Evolutionary conservation across 2,329 filamentous ascomycete species (phyloP), one percentile per base, ranked within the genome.

Genomic region (Hymenoscyphus linearis): DNA sequence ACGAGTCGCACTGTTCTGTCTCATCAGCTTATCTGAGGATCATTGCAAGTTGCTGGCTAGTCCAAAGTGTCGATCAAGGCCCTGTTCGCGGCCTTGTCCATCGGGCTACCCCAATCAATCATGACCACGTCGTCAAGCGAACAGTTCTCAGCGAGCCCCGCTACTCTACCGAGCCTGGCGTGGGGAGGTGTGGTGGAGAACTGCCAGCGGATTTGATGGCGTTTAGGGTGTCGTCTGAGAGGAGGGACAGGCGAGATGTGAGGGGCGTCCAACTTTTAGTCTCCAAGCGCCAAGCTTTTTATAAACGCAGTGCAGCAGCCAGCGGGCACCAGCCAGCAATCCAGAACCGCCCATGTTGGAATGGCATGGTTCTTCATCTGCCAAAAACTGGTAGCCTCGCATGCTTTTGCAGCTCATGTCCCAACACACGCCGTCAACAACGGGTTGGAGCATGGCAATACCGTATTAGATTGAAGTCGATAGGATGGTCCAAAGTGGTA

Each of bases 31-130:
- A 62, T 64, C 66, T 50, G 47, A 55, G 44, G 59, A 57, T 61
- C 55, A 65, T 65, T 31, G 31, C 31, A 5, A 31, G 2, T 31
- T 31, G 31, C 31, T 31, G 31, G 31, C 31, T 9, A 31, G 31
- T 31, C 31, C 31, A 61, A 57, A 35, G 61, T 59, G 65, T 47
- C 62, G 65, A 67, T 68, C 66, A 57, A 58, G 57, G 50, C 59
- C 64, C 62, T 60, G 27, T 40, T 56, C 55, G 50, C 55, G 59
- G 59, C 62, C 59, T 47, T 52, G 60, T 61, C 64, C 62, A 59
- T 57, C 40, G 60, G 64, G 66, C 65, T 67, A 66, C 66, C 66
- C 70, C 68, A 72, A 72, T 72, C 66, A 70, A 36, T 60, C 60
- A 61, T 60, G 60, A 69, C 67, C 70, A 72, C 70, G 69, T 71